These are phyloP conservation scores for Beauveria australis DNA, from an alignment of 2,329 filamentous ascomycete genomes.

Conservation along the genomic window DNA sequence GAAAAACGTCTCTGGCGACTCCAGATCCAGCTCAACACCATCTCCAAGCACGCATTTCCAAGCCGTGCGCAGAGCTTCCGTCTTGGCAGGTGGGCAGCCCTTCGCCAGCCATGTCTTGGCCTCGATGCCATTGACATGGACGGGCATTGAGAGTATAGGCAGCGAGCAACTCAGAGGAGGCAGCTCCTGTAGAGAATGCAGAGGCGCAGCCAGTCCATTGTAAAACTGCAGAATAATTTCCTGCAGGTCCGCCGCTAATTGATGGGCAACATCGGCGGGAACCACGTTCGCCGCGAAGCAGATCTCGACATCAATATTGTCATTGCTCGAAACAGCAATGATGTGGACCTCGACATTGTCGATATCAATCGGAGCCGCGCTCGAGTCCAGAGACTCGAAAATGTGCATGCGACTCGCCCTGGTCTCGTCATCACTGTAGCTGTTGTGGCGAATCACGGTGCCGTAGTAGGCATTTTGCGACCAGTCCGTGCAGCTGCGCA, in stretches of 20 bases:
- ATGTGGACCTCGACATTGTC: conserved; percentile 5
- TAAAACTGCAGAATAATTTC: conserved; percentile 1
- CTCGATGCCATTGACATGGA: conserved; percentile 2
- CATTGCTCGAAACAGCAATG: not conserved
- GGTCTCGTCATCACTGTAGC: not conserved
- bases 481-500: conserved; percentile 34
- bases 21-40: not conserved
- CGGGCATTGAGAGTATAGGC: not conserved
- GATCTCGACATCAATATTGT: not conserved
- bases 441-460: conserved; percentile 38
- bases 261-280: not conserved
- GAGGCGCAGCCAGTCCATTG: not conserved
- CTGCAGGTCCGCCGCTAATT: not conserved
- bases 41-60: not conserved
- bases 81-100: not conserved
- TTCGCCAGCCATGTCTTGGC: not conserved
- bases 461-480: conserved; percentile 28
- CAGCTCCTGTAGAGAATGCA: not conserved
- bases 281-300: conserved; percentile 7
- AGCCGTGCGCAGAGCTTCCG: not conserved
- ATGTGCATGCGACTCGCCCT: conserved; percentile 2
- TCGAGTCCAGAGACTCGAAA: not conserved
- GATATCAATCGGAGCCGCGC: not conserved
- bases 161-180: not conserved
- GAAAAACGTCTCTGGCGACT: not conserved